Base-by-base conservation (phyloP, 345 rosid species). In the Brassica rapa region DNA sequence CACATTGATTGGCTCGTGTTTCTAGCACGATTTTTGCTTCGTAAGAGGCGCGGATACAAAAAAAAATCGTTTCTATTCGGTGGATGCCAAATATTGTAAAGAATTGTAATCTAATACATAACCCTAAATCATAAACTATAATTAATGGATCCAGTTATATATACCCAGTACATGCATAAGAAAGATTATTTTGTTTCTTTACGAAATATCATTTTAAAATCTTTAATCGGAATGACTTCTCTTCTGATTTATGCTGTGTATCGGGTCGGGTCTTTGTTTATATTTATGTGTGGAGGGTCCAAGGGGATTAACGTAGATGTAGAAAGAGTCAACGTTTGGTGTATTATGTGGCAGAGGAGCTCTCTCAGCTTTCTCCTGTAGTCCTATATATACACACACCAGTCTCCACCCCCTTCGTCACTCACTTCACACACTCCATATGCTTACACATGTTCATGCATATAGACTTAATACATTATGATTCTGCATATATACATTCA, bases 291-390 rank as follows among this genome's bases (percentile, higher is more conserved):
- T 53, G 79, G 71, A 63, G 59, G 79, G 78, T 65, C 56, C 56
- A 6, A 51, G 56, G 7, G 16, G 56, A 51, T 51, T 51, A 69
- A 62, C 33, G 41, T 43, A 59, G 68, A 67, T 43, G 63, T 37
- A 74, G 71, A 80, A 80, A 62, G 79, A 70, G 79, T 80, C 79
- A 80, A 74, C 60, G 60, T 53, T 53, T 53, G 60, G 60, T 53
- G 19, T 10, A 78, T 30, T 66, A 0, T 41, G 68, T 66, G 68
- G 63, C 3, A 12, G 60, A 53, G 69, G 67, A 68, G 49, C 60
- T 37, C 71, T 68, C 75, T 51, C 66, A 63, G 57, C 57, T 12
- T 68, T 35, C 57, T 73, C 51, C 39, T 80, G 63, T 70, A 74
- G 46, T 73, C 51, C 39, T 80, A 69, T 74, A 74, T 80, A 59